A percentile compares a stretch with the other conserved stretches of the same genome.
phyloP scores from a whole-genome alignment of 2,329 filamentous ascomycete species.

The Rosellinia necatrix region DNA sequence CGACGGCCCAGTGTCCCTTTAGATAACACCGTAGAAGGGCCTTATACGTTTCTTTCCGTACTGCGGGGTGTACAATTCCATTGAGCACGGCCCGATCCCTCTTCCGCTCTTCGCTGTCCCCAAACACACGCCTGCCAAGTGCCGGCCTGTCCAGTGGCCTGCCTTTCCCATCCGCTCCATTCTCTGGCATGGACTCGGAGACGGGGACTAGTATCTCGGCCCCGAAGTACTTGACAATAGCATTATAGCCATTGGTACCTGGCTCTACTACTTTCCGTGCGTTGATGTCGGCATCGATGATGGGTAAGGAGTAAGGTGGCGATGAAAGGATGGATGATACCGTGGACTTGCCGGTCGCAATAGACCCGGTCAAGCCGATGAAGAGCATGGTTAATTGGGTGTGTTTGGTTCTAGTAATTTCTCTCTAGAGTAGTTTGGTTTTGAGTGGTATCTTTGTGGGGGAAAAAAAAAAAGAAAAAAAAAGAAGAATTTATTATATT shows the following conservation, averaged over 20 bases:
- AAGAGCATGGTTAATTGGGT: slow-evolving; percentile 83
- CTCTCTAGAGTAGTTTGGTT: too few relatives aligned
- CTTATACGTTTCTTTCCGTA: slow-evolving; percentile 80
- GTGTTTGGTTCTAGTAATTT: too few relatives aligned
- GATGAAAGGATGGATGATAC: slow-evolving; percentile 82
- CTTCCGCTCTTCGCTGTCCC: slow-evolving; percentile 70
- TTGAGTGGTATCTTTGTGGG: too few relatives aligned
- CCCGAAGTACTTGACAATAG: slow-evolving; percentile 81
- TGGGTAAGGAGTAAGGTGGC: slow-evolving; percentile 81
- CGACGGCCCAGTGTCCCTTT: slow-evolving; percentile 80
- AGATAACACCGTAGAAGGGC: slow-evolving; percentile 75
- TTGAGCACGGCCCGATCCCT: slow-evolving; percentile 80
- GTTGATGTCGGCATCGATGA: slow-evolving; percentile 92
- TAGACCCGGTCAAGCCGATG: slow-evolving; percentile 94
- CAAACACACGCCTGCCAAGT: slow-evolving; percentile 85
- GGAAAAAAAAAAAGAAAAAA: too few relatives aligned
- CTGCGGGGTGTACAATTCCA: slow-evolving; percentile 88
- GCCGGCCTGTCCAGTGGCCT: slow-evolving; percentile 83
- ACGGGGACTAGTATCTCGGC: slow-evolving; percentile 76
- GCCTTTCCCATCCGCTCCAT: slow-evolving; percentile 64
- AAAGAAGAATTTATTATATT: slow-evolving; percentile 1
- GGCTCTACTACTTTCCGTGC: slow-evolving; percentile 94
- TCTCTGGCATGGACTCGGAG: slow-evolving; percentile 55
- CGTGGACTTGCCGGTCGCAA: slow-evolving; percentile 97
- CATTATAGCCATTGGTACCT: slow-evolving; percentile 79